Evolutionary conservation across 2,329 filamentous ascomycete species (phyloP).

Genomic region (Stylonectria norvegica): DNA sequence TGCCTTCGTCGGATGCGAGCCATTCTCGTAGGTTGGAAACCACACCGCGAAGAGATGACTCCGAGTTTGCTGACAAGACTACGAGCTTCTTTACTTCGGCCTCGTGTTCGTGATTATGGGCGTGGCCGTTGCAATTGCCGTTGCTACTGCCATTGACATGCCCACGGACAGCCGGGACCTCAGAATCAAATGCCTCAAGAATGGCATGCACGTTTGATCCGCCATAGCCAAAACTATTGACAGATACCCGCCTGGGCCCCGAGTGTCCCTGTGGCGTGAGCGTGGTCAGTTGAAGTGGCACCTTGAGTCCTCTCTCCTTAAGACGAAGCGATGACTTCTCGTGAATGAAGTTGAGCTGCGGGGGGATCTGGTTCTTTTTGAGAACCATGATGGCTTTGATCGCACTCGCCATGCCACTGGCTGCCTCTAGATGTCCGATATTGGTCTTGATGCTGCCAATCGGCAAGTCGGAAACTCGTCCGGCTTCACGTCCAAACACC

Average conservation of each 20-base stretch:
- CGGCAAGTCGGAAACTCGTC: neutral
- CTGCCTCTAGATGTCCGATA: slow-evolving; percentile 10
- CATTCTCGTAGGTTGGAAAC: no score
- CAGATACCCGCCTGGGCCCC: slow-evolving; percentile 8
- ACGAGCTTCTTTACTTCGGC: no score
- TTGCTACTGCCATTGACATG: neutral
- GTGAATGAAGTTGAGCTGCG: slow-evolving; percentile 7
- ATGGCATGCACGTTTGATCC: slow-evolving; percentile 43
- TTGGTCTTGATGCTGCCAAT: slow-evolving; percentile 13
- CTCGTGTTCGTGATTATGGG: neutral
- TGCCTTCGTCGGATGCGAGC: no score
- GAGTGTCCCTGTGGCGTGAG: neutral
- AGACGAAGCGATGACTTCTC: slow-evolving; percentile 3
- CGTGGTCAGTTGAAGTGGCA: neutral
- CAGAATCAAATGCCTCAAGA: slow-evolving; percentile 19
- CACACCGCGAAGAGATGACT: slow-evolving; percentile 1
- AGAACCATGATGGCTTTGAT: slow-evolving; percentile 14
- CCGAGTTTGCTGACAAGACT: slow-evolving; percentile 10
- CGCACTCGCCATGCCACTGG: slow-evolving; percentile 8
- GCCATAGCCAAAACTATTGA: slow-evolving; percentile 47
- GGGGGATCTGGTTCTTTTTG: slow-evolving; percentile 10
- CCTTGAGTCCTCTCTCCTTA: slow-evolving; percentile 5
- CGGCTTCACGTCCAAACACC: slow-evolving; percentile 3
- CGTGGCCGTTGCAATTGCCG: neutral
- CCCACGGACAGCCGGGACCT: no score